Evolutionary conservation across 2,329 filamentous ascomycete species (phyloP).

Genomic region (Exserohilum rostratum): DNA sequence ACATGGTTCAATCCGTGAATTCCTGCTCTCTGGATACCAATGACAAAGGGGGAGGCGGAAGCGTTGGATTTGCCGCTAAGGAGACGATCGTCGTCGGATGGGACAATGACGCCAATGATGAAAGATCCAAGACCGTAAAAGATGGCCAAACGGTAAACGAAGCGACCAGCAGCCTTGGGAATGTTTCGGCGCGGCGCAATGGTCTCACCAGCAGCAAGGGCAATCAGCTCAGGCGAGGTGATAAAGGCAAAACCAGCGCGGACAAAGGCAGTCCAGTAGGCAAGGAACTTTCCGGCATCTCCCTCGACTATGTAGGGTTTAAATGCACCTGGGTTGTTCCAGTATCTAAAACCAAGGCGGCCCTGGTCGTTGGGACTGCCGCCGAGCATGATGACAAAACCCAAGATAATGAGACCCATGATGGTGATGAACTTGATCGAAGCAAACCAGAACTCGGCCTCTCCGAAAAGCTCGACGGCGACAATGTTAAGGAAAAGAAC

Average conservation of each 20-base stretch:
- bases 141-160: slow-evolving; percentile 61
- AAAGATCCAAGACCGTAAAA: slow-evolving; percentile 62
- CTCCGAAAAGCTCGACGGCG: slow-evolving; percentile 48
- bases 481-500: slow-evolving; percentile 46
- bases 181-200: slow-evolving; percentile 51
- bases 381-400: slow-evolving; percentile 46
- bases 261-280: slow-evolving; percentile 61
- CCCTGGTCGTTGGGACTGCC: slow-evolving; percentile 45
- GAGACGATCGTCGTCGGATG: slow-evolving; percentile 59
- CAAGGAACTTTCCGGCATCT: slow-evolving; percentile 65
- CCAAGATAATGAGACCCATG: slow-evolving; percentile 45
- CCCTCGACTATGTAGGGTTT: slow-evolving; percentile 58
- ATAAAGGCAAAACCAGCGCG: slow-evolving; percentile 57
- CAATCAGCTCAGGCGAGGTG: slow-evolving; percentile 45
- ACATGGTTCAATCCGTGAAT: slow-evolving; percentile 71
- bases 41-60: slow-evolving; percentile 58
- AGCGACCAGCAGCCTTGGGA: slow-evolving; percentile 59
- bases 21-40: slow-evolving; percentile 71
- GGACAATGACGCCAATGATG: slow-evolving; percentile 65
- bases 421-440: slow-evolving; percentile 55
- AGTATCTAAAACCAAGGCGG: slow-evolving; percentile 67
- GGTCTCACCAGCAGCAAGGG: slow-evolving; percentile 43
- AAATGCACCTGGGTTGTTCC: slow-evolving; percentile 68
- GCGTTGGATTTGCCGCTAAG: slow-evolving; percentile 41
- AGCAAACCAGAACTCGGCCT: slow-evolving; percentile 60